phyloP scores from a whole-genome alignment of 345 rosid genomes.

The Heritiera fomes region DNA sequence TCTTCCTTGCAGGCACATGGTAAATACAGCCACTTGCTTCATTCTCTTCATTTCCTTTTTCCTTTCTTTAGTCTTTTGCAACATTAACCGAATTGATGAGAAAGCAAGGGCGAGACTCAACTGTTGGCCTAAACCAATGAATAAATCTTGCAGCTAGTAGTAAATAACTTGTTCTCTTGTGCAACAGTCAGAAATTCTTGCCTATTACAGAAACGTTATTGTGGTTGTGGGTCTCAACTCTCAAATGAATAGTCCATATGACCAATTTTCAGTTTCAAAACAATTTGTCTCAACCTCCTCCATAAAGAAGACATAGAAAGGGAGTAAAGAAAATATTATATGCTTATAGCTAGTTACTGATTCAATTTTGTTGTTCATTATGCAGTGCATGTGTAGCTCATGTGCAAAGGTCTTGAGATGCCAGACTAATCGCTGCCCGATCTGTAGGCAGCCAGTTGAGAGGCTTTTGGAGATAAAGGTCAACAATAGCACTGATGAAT shows the following conservation, averaged over 20 bases:
- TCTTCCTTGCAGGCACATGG: slow-evolving; percentile 99
- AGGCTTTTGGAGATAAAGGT: slow-evolving; percentile 93
- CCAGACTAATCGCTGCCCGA: slow-evolving; percentile 87
- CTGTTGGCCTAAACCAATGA: not conserved
- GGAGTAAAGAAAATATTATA: not conserved
- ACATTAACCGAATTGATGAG: not conserved
- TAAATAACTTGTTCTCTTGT: not conserved
- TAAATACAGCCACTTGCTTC: slow-evolving; percentile 27
- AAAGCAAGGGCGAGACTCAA: not conserved
- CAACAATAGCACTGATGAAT: slow-evolving; percentile 48
- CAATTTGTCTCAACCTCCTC: not conserved
- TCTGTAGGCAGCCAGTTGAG: slow-evolving; percentile 94
- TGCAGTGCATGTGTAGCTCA: slow-evolving; percentile 97
- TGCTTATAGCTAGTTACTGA: not conserved
- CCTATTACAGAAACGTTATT: not conserved
- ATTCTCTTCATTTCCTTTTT: not conserved
- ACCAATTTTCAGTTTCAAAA: not conserved
- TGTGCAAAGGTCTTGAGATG: slow-evolving; percentile 92
- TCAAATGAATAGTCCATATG: not conserved
- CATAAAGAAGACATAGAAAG: not conserved
- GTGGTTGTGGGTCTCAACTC: not conserved
- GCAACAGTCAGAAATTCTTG: not conserved
- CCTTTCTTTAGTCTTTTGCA: not conserved
- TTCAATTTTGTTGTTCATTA: slow-evolving; percentile 5
- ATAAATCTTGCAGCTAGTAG: not conserved